Conservation (phyloP, 495 filamentous ascomycete species). For the Bryoglossum gracile region DNA sequence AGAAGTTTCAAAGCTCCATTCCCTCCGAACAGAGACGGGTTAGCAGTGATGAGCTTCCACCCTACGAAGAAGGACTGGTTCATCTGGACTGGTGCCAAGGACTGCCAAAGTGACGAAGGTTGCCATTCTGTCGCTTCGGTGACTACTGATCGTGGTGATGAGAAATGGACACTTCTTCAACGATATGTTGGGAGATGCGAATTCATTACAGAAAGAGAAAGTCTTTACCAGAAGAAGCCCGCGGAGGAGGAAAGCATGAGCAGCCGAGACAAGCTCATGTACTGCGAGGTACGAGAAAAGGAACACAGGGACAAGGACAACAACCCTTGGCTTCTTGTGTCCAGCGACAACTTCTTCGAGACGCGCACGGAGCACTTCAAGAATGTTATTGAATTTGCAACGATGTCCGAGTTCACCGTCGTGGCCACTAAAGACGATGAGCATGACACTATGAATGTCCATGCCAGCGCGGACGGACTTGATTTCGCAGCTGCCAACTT, state of each 20-base stretch:
- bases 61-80: slow-evolving; percentile 74
- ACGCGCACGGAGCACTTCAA: slow-evolving; percentile 46
- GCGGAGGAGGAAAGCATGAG: slow-evolving; percentile 30
- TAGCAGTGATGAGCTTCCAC: slow-evolving; percentile 66
- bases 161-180: slow-evolving; percentile 58
- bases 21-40: slow-evolving; percentile 30
- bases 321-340: slow-evolving; percentile 59
- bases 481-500: slow-evolving; percentile 79
- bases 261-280: slow-evolving; percentile 49
- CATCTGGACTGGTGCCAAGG: slow-evolving; percentile 73
- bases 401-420: slow-evolving; percentile 91
- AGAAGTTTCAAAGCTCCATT: slow-evolving; percentile 56
- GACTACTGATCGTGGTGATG: slow-evolving; percentile 64
- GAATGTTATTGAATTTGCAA: slow-evolving; percentile 78
- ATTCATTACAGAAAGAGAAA: slow-evolving; percentile 57
- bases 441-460: slow-evolving; percentile 62
- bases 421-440: slow-evolving; percentile 64
- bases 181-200: slow-evolving; percentile 68
- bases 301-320: slow-evolving; percentile 52
- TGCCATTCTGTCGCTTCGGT: slow-evolving; percentile 68
- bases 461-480: slow-evolving; percentile 74
- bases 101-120: slow-evolving; percentile 39
- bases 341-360: slow-evolving; percentile 68
- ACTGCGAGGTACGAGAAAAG: slow-evolving; percentile 68
- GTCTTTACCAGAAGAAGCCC: slow-evolving; percentile 28